Base-by-base conservation (phyloP, 2,329 filamentous ascomycete genomes). In the Zymoseptoria brevis region DNA sequence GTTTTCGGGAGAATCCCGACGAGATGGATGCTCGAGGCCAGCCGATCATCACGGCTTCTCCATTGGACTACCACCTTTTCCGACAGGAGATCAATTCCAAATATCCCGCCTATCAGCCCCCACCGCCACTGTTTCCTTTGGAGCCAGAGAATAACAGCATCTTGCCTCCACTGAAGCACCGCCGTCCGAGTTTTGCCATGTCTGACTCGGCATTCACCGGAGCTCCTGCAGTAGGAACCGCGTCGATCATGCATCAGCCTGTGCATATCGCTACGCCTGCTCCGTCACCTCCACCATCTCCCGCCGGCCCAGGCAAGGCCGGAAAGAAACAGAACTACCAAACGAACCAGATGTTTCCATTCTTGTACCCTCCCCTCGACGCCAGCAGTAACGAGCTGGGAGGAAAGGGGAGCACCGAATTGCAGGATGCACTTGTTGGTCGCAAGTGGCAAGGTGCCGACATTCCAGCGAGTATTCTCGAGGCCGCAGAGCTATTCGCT, bases 281-380 rank as follows among this genome's bases (percentile, higher is more conserved):
- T 0, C 94, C 94, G 1, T 99, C 94, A 0, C 94, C 94, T 22
- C 94, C 94, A 0, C 94, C 94, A 0, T 96, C 93, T 1, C 94
- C 94, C 8, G 87, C 87, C 35, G 92, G 83, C 0, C 82, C 84
- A 2, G 84, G 91, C 24, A 99, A 97, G 73, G 90, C 89, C 56
- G 92, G 88, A 0, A 99, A 99, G 79, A 99, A 99, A 72, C 94
- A 99, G 70, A 99, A 97, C 67, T 99, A 99, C 69, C 94, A 99
- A 73, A 99, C 94, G 0, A 99, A 99, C 70, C 94, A 99, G 68
- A 94, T 96, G 71, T 97, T 99, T 65, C 94, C 94, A 0, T 97
- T 99, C 71, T 86, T 99, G 77, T 99, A 99, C 67, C 94, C 94
- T 1, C 94, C 94, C 1, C 78, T 96, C 19, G 93, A 96, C 74